These are phyloP conservation scores for Coniochaeta hoffmannii DNA, from an alignment of 2,329 filamentous ascomycete genomes.

Conservation along the genomic window DNA sequence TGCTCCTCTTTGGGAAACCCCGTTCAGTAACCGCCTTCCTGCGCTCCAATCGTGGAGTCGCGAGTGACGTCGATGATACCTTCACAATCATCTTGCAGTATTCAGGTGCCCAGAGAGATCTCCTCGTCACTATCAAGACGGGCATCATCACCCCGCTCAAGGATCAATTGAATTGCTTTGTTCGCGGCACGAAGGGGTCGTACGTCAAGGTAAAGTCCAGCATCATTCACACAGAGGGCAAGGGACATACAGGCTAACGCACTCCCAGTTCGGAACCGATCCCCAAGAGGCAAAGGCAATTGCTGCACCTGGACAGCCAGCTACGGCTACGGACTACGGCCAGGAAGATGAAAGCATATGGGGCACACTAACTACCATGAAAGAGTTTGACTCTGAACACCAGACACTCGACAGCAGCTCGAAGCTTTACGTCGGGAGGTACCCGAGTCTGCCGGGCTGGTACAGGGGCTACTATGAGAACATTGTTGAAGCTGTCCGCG, in stretches of 20 bases:
- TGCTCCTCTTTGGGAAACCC: conserved; percentile 49
- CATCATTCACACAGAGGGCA: background rate
- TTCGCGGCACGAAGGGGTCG: conserved; percentile 51
- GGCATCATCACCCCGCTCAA: conserved; percentile 50
- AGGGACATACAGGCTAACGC: background rate
- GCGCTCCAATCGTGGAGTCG: conserved; percentile 40
- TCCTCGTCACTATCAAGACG: conserved; percentile 53
- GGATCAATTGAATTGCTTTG: conserved; percentile 55
- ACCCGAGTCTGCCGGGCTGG: conserved; percentile 28
- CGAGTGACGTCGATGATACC: conserved; percentile 33
- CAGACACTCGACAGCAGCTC: conserved; percentile 23
- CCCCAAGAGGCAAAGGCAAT: conserved; percentile 27
- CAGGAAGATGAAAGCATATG: conserved; percentile 26
- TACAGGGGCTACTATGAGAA: conserved; percentile 34
- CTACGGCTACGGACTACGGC: conserved; percentile 22
- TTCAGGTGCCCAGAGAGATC: conserved; percentile 28
- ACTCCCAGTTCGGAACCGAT: conserved; percentile 16
- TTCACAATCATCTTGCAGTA: conserved; percentile 56
- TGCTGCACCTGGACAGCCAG: conserved; percentile 14
- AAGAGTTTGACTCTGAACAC: conserved; percentile 22
- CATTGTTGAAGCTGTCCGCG: conserved; percentile 29
- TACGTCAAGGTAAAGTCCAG: conserved; percentile 27
- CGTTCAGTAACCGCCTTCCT: conserved; percentile 50
- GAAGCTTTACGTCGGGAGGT: conserved; percentile 26
- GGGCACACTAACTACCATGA: conserved; percentile 28